Evolutionary conservation across 176 grass and related monocot genomes (phyloP).

Genomic region (Oryza nivara): DNA sequence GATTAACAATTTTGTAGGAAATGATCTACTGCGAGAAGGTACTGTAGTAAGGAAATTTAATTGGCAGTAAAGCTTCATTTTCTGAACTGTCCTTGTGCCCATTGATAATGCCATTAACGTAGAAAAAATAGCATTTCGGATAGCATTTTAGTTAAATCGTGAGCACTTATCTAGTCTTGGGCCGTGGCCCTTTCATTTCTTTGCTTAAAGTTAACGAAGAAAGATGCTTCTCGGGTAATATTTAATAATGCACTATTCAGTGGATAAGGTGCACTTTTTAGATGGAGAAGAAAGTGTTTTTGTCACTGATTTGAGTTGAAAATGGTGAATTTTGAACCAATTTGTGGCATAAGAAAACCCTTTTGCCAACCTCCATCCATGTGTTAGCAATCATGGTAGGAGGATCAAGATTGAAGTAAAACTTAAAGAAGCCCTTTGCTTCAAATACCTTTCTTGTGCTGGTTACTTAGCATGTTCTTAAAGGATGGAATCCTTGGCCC

Average conservation of each 20-base stretch:
- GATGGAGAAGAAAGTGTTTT: background rate
- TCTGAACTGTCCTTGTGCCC: background rate
- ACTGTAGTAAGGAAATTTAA: background rate
- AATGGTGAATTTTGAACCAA: conserved; percentile 19
- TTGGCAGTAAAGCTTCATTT: background rate
- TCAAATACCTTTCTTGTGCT: conserved; percentile 52
- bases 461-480: conserved; percentile 45
- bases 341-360: conserved; percentile 3
- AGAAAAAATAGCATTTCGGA: background rate
- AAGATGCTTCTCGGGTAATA: conserved; percentile 20
- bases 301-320: background rate
- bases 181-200: background rate
- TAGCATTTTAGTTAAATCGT: background rate
- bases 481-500: conserved; percentile 45
- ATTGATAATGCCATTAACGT: background rate
- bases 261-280: conserved; percentile 41
- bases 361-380: conserved; percentile 44
- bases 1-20: background rate
- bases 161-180: background rate
- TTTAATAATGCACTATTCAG: background rate
- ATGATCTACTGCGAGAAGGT: background rate
- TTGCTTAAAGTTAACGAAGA: background rate
- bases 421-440: conserved; percentile 50
- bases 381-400: conserved; percentile 20
- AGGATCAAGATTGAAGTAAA: conserved; percentile 37